Evolutionary conservation across 768 basidiomycete genomes (phyloP), one percentile per base, ranked within the genome.

Genomic region (Tricholoma sp.): DNA sequence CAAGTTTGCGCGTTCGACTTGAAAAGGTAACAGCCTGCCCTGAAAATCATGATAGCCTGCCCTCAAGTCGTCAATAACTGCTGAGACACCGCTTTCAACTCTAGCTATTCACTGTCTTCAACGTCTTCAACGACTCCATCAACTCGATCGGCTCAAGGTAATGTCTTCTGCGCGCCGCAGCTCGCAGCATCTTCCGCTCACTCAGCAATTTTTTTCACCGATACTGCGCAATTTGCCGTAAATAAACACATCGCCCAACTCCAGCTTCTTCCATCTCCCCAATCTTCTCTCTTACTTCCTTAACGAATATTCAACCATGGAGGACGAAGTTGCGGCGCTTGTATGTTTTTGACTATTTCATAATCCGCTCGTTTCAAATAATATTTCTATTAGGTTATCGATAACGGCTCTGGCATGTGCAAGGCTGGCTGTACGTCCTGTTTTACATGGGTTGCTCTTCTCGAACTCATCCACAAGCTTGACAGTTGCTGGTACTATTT

Each of bases 401-500:
- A 93, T 76, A 91, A 91, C 74, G 93, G 92, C 70, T 98, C 95
- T 70, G 96, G 95, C 77, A 98, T 98, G 95, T 98, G 95, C 89
- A 98, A 98, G 81, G 96, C 96, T 84, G 96, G 97, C 77, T 94
- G 91, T 92, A 73, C 67, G 89, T 87, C 37, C n/a, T 65, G 56
- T 56, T 24, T 31, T 52, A 57, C 59, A 57, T 53, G 52, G 59
- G 50, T 60, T 51, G 37, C 22, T 21, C 32, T 29, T 43, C 49
- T 63, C 67, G 16, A 69, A 67, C 62, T 68, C 50, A 65, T 56
- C 34, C 59, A 50, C 55, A 19, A 47, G 49, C 53, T 62, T 43
- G 63, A 57, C 65, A 88, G 85, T 86, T 74, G 84, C 86, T 79
- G 86, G 85, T 85, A 78, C 67, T 60, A 57, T 21, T 8, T 21